These are phyloP conservation scores for Tricholoma sp. DNA, from an alignment of 768 basidiomycete species.

Conservation along the genomic window DNA sequence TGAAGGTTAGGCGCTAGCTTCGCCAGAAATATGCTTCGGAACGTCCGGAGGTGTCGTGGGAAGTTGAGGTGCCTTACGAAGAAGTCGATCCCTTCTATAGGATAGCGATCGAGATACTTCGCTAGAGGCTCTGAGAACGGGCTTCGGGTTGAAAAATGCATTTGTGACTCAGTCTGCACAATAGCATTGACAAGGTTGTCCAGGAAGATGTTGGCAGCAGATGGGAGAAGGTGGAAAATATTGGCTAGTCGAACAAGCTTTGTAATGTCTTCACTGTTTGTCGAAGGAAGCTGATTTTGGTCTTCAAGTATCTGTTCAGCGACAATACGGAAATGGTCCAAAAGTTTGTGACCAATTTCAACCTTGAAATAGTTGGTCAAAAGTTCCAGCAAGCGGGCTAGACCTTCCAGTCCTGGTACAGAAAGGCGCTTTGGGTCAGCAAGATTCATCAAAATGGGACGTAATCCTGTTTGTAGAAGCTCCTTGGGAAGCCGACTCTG, in stretches of 20 bases:
- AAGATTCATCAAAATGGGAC: conserved; percentile 96
- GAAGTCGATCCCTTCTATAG: conserved; percentile 78
- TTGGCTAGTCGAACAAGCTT: conserved; percentile 94
- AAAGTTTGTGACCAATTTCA: conserved; percentile 94
- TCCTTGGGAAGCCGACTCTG: conserved; percentile 94
- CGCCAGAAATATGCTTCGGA: conserved; percentile 79
- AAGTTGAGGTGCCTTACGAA: conserved; percentile 77
- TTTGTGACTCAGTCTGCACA: conserved; percentile 86
- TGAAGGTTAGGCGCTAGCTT: conserved; percentile 72
- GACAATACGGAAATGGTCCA: conserved; percentile 93
- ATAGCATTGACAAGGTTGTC: conserved; percentile 82
- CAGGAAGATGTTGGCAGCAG: conserved; percentile 89
- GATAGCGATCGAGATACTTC: conserved; percentile 88
- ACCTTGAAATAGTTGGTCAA: conserved; percentile 99
- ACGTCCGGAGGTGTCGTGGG: conserved; percentile 74
- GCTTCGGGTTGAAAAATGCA: conserved; percentile 85
- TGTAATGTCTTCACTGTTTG: conserved; percentile 87
- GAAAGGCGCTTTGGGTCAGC: conserved; percentile 94
- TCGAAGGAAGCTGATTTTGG: conserved; percentile 73
- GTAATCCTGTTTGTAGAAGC: conserved; percentile 88
- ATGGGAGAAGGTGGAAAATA: conserved; percentile 94
- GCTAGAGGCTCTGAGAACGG: conserved; percentile 93
- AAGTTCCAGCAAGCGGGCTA: conserved; percentile 89
- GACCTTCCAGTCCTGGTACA: conserved; percentile 86
- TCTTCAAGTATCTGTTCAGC: conserved; percentile 82